A percentile compares a stretch with the other conserved stretches of the same genome.
These are phyloP conservation scores for Cutaneotrichosporon sp. DNA, from an alignment of 1,284 basidiomycete genomes.

Conservation along the genomic window DNA sequence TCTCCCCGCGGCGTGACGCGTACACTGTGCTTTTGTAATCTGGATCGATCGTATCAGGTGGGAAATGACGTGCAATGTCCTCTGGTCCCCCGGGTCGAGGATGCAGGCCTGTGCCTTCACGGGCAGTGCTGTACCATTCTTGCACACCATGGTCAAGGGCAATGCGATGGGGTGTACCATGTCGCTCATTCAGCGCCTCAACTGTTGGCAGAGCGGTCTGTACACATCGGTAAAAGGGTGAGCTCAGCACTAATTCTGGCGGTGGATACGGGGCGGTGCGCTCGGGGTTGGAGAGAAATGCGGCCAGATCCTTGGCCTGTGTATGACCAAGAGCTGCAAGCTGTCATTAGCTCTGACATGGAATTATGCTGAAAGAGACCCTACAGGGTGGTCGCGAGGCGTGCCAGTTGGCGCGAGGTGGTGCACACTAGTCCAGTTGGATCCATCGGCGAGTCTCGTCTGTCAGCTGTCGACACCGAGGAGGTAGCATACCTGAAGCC, in stretches of 20 bases:
- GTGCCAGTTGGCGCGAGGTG: conserved; percentile 46
- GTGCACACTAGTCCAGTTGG: conserved; percentile 11
- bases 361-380: too few relatives aligned
- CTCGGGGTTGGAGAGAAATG: conserved; percentile 28
- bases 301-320: conserved; percentile 37
- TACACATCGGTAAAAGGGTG: conserved; percentile 52
- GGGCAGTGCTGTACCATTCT: conserved; percentile 11
- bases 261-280: conserved; percentile 29
- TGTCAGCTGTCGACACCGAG: not conserved
- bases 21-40: conserved; percentile 47
- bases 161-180: not conserved
- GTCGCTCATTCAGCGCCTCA: conserved; percentile 14
- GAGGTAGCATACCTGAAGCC: conserved; percentile 37
- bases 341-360: conserved; percentile 17
- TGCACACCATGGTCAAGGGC: conserved; percentile 15
- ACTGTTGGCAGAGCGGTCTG: conserved; percentile 50
- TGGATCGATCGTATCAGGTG: conserved; percentile 23
- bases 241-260: conserved; percentile 40
- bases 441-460: conserved; percentile 8
- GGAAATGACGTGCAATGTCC: conserved; percentile 33
- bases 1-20: conserved; percentile 50
- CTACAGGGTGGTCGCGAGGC: conserved; percentile 51
- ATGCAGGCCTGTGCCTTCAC: conserved; percentile 37
- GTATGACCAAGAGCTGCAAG: conserved; percentile 50
- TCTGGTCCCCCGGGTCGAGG: conserved; percentile 32